These are phyloP conservation scores for Fusarium floridanum DNA, from an alignment of 2,329 filamentous ascomycete genomes.

Conservation along the genomic window DNA sequence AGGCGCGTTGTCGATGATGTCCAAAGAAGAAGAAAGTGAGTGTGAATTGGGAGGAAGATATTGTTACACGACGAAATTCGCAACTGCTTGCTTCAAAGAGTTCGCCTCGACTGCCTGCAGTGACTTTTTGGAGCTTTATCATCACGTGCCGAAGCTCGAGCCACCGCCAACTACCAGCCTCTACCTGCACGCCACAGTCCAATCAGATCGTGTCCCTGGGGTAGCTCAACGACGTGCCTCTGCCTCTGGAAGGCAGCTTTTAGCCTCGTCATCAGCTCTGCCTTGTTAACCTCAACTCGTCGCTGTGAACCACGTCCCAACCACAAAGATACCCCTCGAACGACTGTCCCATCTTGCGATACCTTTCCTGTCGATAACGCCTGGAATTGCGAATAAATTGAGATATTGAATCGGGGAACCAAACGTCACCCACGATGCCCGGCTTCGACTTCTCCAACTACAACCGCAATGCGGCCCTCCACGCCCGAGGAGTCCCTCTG, in stretches of 20 bases:
- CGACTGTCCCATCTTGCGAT: conserved; percentile 28
- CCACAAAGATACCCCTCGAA: conserved; percentile 41
- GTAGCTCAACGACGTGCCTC: conserved; percentile 42
- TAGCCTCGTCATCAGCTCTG: conserved; percentile 68
- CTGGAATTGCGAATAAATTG: conserved; percentile 9
- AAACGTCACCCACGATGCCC: conserved; percentile 74
- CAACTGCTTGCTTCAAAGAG: conserved; percentile 11
- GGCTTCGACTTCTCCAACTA: conserved; percentile 99
- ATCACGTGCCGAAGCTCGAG: conserved; percentile 46
- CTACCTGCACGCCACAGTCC: conserved; percentile 21
- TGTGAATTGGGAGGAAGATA: not conserved
- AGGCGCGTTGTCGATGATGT: conserved; percentile 8
- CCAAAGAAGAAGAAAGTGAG: not conserved
- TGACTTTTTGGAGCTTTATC: conserved; percentile 39
- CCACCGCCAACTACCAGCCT: conserved; percentile 30
- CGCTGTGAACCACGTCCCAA: conserved; percentile 36
- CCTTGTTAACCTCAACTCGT: conserved; percentile 44
- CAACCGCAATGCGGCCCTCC: conserved; percentile 97
- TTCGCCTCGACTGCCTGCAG: not conserved
- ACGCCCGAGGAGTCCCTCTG: conserved; percentile 91
- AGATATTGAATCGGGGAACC: conserved; percentile 27
- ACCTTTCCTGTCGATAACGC: not conserved
- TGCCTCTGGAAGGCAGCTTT: conserved; percentile 60
- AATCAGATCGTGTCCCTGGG: conserved; percentile 12
- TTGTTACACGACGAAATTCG: not conserved